phyloP scores from a whole-genome alignment of 2,329 filamentous ascomycete species.

The Exutisphaerella laricina region DNA sequence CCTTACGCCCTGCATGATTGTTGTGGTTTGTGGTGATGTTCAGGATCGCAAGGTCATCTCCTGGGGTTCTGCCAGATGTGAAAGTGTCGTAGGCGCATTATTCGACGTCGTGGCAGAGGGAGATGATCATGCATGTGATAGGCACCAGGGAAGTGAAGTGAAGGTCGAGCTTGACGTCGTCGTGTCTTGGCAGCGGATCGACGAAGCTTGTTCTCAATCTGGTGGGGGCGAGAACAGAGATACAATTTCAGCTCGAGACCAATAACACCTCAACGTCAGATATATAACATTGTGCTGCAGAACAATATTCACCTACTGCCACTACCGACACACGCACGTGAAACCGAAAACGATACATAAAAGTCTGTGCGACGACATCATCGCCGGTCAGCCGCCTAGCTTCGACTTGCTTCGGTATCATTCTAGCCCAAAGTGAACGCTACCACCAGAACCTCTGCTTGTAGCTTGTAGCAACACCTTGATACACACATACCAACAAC shows the following conservation, averaged over 20 bases:
- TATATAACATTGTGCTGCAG: no score
- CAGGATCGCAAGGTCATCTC: slow-evolving; percentile 5
- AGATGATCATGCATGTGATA: slow-evolving; percentile 6
- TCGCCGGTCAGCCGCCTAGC: neutral
- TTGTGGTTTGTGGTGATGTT: neutral
- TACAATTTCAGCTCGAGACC: no score
- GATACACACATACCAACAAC: neutral
- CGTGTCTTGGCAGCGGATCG: no score
- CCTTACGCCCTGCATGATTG: slow-evolving; percentile 76
- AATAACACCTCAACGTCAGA: no score
- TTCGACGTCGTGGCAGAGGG: neutral
- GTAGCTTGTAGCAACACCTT: neutral
- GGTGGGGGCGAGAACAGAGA: neutral
- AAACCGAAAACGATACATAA: neutral
- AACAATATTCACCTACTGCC: neutral
- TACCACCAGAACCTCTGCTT: slow-evolving; percentile 2
- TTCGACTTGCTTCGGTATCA: slow-evolving; percentile 13
- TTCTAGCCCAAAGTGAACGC: no score
- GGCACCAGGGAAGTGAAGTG: neutral
- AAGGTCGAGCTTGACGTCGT: neutral
- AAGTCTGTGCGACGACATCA: neutral
- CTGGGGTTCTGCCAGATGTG: neutral
- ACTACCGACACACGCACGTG: neutral
- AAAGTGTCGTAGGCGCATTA: slow-evolving; percentile 1
- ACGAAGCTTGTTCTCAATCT: neutral